Base-by-base conservation (phyloP, 176 grass and related monocot genomes). In the Triticum dicoccoides region DNA sequence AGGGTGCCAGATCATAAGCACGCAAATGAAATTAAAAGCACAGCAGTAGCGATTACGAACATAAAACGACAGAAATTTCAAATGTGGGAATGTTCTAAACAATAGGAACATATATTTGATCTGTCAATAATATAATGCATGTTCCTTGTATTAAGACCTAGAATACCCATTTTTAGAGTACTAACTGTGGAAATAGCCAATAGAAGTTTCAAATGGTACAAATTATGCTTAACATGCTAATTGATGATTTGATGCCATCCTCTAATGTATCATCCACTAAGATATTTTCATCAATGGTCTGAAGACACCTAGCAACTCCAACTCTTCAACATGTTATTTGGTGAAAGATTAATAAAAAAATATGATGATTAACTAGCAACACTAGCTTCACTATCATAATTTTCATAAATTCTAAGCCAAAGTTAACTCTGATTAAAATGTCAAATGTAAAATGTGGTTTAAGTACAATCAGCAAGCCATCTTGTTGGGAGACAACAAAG, bases 261-360 rank as follows among this genome's bases (percentile, higher is more conserved):
- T 18, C 20, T 32, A 34, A 8, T 69, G 69, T n/a, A 49, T 47
- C 27, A 49, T 47, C 27, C 47, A 34, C 68, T 39, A 64, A 73
- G 27, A 81, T 80, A 81, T 81, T 67, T 49, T 11, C 61, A 81
- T 67, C 14, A 49, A n/a, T 81, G 9, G 17, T 47, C 61, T 32
- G 24, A 56, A 78, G 61, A 78, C 61, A 51, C 54, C 54, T 68
- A 78, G 27, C 73, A 85, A 69, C 23, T 52, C 12, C 27, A 85
- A 78, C 44, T 52, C 29, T 65, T 35, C 52, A 30, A 39, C 62
- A 69, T 38, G 21, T 38, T 75, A 67, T 65, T 77, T 30, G 45
- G 20, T 68, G 29, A 66, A 6, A 76, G 18, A 74, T 73, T 30
- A 41, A 13, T 23, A 29, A 38, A 20, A 18, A 54, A 18, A 6